Evolutionary conservation across 495 filamentous ascomycete genomes (phyloP).

Genomic region (Neurospora intermedia): DNA sequence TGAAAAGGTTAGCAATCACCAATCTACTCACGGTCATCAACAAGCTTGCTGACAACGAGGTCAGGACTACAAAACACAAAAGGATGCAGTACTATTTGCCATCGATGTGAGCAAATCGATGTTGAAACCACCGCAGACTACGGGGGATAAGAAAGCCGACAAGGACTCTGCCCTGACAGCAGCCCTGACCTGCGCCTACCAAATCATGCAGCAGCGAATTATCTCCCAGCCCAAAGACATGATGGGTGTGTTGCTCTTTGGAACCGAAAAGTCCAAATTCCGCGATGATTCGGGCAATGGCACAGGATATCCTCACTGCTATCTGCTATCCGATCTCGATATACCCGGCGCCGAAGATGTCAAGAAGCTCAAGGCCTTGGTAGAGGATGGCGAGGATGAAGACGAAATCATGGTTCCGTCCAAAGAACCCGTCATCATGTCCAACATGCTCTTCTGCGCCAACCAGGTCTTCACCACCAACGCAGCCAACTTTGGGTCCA

Average conservation of each 20-base stretch:
- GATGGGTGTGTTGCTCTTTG: constrained; percentile 95
- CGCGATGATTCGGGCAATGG: constrained; percentile 54
- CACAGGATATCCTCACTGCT: constrained; percentile 78
- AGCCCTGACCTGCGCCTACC: constrained; percentile 87
- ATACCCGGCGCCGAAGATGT: constrained; percentile 80
- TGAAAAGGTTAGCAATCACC: constrained; percentile 45
- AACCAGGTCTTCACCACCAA: constrained; percentile 96
- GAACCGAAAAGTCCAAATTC: constrained; percentile 79
- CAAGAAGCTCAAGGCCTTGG: constrained; percentile 60
- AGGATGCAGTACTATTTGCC: constrained; percentile 94
- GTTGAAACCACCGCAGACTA: constrained; percentile 55
- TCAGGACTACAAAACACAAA: constrained; percentile 80
- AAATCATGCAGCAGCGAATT: constrained; percentile 94
- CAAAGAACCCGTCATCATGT: constrained; percentile 64
- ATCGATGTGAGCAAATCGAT: constrained; percentile 92
- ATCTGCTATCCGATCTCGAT: constrained; percentile 82
- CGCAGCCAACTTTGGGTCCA: constrained; percentile 85
- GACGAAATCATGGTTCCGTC: constrained; percentile 61
- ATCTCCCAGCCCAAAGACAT: constrained; percentile 94
- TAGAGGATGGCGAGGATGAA: constrained; percentile 60
- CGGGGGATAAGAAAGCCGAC: constrained; percentile 59
- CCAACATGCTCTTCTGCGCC: constrained; percentile 84
- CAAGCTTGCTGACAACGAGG: background rate
- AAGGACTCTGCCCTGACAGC: constrained; percentile 64
- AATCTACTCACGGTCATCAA: background rate